Evolutionary conservation across 257 asterid species (phyloP).

Genomic region (Lantana camara): DNA sequence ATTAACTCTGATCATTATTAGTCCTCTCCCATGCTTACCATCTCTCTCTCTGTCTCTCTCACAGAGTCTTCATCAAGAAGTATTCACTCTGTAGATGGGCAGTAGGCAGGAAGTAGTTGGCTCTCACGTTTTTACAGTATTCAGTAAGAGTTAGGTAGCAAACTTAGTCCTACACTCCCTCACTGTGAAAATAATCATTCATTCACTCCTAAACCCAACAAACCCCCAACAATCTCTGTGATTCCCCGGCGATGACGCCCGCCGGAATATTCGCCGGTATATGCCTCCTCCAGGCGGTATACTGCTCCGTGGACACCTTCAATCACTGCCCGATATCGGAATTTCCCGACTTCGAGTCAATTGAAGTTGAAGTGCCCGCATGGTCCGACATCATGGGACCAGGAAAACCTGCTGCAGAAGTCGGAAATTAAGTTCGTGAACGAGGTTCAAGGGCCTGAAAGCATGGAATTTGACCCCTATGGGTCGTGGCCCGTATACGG

Average conservation of each 20-base stretch:
- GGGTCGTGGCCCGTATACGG: constrained; percentile 95
- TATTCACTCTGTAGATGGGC: background rate
- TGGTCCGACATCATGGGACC: constrained; percentile 63
- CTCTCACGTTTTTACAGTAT: background rate
- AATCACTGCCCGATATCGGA: constrained; percentile 62
- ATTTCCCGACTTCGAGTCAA: constrained; percentile 67
- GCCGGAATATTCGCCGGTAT: constrained; percentile 46
- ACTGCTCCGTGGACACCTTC: constrained; percentile 91
- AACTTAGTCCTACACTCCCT: background rate
- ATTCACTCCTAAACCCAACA: background rate
- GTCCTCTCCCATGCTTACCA: too few relatives aligned
- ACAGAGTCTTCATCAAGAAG: background rate
- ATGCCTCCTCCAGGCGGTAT: constrained; percentile 62
- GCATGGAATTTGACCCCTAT: constrained; percentile 82
- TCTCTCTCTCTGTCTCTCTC: background rate
- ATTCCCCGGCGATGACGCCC: constrained; percentile 40
- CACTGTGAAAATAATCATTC: too few relatives aligned
- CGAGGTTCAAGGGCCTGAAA: constrained; percentile 89
- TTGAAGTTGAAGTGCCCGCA: constrained; percentile 66
- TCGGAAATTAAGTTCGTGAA: constrained; percentile 81
- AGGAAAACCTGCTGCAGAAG: constrained; percentile 64
- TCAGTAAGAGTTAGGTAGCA: constrained; percentile 23
- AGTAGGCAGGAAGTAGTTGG: constrained; percentile 38
- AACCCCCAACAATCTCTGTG: background rate
- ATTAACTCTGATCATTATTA: too few relatives aligned